Evolutionary conservation across 163 green algal species (phyloP).

Genomic region (Trebouxia gelatinosa): DNA sequence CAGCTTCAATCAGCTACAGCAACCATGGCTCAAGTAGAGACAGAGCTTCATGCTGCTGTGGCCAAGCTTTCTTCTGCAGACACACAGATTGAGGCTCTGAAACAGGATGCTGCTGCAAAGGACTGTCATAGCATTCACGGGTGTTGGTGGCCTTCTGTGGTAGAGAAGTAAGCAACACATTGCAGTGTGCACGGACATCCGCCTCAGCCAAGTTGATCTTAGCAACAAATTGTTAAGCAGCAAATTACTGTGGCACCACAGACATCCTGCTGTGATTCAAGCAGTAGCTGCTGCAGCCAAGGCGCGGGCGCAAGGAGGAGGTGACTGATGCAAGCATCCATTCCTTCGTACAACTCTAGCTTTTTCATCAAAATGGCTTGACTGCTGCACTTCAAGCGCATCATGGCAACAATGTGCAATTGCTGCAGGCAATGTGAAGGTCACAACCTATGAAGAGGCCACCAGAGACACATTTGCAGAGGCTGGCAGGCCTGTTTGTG

Average conservation of each 20-base stretch:
- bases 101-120: too few species aligned
- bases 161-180: neutral
- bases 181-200: neutral
- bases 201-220: neutral
- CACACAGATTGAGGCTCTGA: too few species aligned
- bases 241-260: neutral
- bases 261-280: constrained; percentile 18
- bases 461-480: constrained; percentile 12
- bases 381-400: too few species aligned
- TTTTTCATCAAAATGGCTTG: neutral
- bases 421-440: constrained; percentile 4
- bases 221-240: neutral
- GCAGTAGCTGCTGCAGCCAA: neutral
- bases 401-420: neutral
- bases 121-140: neutral
- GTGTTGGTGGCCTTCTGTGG: constrained; percentile 12
- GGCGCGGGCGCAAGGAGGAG: neutral
- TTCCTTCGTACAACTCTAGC: neutral
- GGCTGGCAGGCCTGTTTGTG: constrained; percentile 6
- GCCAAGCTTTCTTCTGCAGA: too few species aligned
- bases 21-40: too few species aligned
- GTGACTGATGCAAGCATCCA: neutral
- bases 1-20: too few species aligned
- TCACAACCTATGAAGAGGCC: constrained; percentile 20
- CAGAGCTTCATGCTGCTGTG: too few species aligned